Conservation (phyloP, 805 yeast species). For the Cyberlindnera subsufficiens region DNA sequence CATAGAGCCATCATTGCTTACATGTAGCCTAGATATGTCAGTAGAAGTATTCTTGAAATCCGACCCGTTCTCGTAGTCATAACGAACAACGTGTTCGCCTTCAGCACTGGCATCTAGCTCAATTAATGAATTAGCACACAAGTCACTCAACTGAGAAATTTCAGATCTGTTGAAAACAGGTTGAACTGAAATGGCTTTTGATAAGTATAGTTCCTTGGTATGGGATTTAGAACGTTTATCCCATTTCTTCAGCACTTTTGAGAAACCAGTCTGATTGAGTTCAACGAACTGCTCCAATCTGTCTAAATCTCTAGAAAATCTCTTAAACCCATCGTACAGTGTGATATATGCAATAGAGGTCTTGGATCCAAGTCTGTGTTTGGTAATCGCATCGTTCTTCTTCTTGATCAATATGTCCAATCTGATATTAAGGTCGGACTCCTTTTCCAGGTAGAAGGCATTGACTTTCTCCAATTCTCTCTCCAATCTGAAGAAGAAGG, state of each 20-base stretch:
- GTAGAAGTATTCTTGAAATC: constrained; percentile 9
- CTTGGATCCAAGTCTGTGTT: constrained; percentile 45
- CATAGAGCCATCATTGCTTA: constrained; percentile 3
- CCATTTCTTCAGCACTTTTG: constrained; percentile 96
- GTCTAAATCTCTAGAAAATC: constrained; percentile 83
- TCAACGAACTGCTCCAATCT: constrained; percentile 91
- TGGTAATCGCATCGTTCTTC: constrained; percentile 42
- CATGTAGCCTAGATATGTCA: constrained; percentile 20
- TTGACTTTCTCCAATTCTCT: constrained; percentile 95
- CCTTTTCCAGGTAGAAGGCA: constrained; percentile 85
- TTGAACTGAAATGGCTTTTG: constrained; percentile 92
- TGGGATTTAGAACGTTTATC: constrained; percentile 94
- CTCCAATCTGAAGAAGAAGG: constrained; percentile 81
- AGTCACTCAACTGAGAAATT: constrained; percentile 77
- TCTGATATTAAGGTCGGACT: constrained; percentile 75
- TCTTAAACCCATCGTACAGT: constrained; percentile 80
- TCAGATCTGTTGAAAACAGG: constrained; percentile 92
- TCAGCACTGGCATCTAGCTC: constrained; percentile 71
- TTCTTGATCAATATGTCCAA: constrained; percentile 72
- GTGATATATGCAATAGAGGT: constrained; percentile 76
- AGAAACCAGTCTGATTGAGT: constrained; percentile 91
- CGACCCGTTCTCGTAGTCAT: constrained; percentile 18
- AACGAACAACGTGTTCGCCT: constrained; percentile 34
- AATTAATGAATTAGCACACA: constrained; percentile 55
- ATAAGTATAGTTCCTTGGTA: constrained; percentile 84